A percentile compares a stretch with the other conserved stretches of the same genome.
Evolutionary conservation across 176 grass and related monocot genomes (phyloP).

Genomic region (Calamus simplicifolius): DNA sequence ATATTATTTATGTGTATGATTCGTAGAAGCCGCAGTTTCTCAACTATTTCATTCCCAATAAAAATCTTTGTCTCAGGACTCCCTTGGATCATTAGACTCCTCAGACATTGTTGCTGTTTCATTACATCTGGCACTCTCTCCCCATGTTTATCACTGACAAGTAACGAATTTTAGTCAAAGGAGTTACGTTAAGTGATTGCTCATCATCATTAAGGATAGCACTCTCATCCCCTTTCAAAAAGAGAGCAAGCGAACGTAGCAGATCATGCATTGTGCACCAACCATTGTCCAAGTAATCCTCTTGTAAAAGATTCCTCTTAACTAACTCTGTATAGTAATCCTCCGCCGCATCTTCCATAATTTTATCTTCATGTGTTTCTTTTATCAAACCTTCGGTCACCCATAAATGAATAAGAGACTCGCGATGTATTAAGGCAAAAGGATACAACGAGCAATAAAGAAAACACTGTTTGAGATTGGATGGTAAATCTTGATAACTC

Average conservation of each 20-base stretch:
- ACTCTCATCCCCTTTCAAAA: conserved; percentile 59
- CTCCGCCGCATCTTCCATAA: conserved; percentile 60
- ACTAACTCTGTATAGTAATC: conserved; percentile 54
- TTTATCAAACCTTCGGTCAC: conserved; percentile 68
- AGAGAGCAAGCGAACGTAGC: conserved; percentile 33
- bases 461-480: conserved; percentile 73
- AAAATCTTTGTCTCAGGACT: conserved; percentile 40
- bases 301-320: conserved; percentile 59
- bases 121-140: conserved; percentile 39
- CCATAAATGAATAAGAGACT: conserved; percentile 53
- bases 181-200: conserved; percentile 27
- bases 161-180: conserved; percentile 43
- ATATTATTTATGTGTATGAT: conserved; percentile 53
- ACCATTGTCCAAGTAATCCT: conserved; percentile 30
- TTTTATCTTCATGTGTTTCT: conserved; percentile 6
- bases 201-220: conserved; percentile 38
- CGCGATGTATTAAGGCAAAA: conserved; percentile 30
- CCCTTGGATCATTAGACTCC: conserved; percentile 52
- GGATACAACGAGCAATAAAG: conserved; percentile 67
- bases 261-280: conserved; percentile 60
- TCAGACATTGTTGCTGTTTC: conserved; percentile 61
- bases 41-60: conserved; percentile 40
- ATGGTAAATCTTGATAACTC: conserved; percentile 59
- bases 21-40: conserved; percentile 41
- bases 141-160: conserved; percentile 46